Conservation (phyloP, 108 stramenopile genomes). For the Pseudonitzschia multistriata region DNA sequence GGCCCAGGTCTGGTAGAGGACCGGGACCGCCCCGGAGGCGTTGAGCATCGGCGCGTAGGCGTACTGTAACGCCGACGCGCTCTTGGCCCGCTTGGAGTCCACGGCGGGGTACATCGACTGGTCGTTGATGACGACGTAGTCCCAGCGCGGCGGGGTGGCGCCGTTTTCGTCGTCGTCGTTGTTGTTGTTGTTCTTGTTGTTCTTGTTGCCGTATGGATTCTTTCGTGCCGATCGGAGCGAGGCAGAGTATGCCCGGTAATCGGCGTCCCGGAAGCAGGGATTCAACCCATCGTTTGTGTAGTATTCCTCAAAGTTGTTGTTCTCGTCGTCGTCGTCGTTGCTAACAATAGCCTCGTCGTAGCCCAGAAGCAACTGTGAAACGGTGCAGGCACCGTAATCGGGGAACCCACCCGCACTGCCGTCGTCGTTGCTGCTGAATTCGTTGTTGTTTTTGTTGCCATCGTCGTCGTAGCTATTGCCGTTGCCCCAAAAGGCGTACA, state of each 20-base stretch:
- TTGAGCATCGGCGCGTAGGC: constrained; percentile 29
- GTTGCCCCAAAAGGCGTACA: constrained; percentile 36
- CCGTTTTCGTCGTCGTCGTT: background rate
- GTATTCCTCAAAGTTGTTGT: constrained; percentile 16
- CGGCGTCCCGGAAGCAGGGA: constrained; percentile 41
- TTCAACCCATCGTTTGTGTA: constrained; percentile 40
- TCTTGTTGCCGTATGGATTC: background rate
- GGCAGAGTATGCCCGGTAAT: constrained; percentile 17
- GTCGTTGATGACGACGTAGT: constrained; percentile 52
- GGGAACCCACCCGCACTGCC: constrained; percentile 14
- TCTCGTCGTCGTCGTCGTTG: constrained; percentile 13
- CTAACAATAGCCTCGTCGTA: constrained; percentile 24
- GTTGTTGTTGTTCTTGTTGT: background rate
- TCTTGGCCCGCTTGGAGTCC: constrained; percentile 15
- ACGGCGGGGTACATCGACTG: constrained; percentile 39
- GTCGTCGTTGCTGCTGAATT: too few species aligned
- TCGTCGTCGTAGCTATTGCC: constrained; percentile 7
- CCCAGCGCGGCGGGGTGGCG: constrained; percentile 17
- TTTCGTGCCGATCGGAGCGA: background rate
- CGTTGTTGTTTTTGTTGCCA: constrained; percentile 3
- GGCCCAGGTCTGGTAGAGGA: constrained; percentile 36
- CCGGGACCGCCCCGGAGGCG: constrained; percentile 27
- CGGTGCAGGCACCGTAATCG: constrained; percentile 53
- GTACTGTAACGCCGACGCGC: constrained; percentile 12
- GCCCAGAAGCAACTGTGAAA: constrained; percentile 45